Percentiles rank a stretch among this genome's conserved stretches.
Conservation (phyloP, 2,329 filamentous ascomycete species). For the Fusarium ambrosium region DNA sequence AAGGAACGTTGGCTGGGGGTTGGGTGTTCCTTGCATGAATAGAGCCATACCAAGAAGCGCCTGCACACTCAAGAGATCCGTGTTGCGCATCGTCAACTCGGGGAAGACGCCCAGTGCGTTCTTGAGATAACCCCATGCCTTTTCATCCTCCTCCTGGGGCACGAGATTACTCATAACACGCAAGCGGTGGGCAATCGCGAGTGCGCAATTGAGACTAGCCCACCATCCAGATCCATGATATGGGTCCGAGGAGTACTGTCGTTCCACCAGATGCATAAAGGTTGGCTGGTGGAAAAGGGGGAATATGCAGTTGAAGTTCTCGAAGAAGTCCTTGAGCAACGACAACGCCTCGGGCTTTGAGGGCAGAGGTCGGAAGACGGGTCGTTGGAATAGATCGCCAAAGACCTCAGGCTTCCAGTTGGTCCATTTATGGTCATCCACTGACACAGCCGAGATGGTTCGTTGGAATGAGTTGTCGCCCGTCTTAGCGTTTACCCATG, state of each 20-base stretch:
- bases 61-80: slow-evolving; percentile 94
- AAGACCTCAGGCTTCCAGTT: slow-evolving; percentile 99
- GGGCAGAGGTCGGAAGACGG: slow-evolving; percentile 86
- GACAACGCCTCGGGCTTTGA: slow-evolving; percentile 89
- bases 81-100: slow-evolving; percentile 95
- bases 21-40: slow-evolving; percentile 96
- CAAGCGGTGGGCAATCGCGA: slow-evolving; percentile 93
- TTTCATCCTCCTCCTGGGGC: slow-evolving; percentile 90
- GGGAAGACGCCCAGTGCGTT: slow-evolving; percentile 95
- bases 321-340: slow-evolving; percentile 92
- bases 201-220: slow-evolving; percentile 93
- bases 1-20: slow-evolving; percentile 94
- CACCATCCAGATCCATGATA: slow-evolving; percentile 98
- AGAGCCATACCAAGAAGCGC: slow-evolving; percentile 92
- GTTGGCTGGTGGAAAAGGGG: slow-evolving; percentile 97
- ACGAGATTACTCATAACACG: slow-evolving; percentile 96
- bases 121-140: slow-evolving; percentile 95
- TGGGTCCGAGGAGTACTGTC: slow-evolving; percentile 91
- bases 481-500: slow-evolving; percentile 98
- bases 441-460: slow-evolving; percentile 92
- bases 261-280: slow-evolving; percentile 96
- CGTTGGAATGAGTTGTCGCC: slow-evolving; percentile 95
- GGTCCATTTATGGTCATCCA: slow-evolving; percentile 95
- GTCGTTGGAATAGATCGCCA: slow-evolving; percentile 88
- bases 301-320: slow-evolving; percentile 99